Conservation (phyloP, 495 filamentous ascomycete genomes). For the Neurospora intermedia region DNA sequence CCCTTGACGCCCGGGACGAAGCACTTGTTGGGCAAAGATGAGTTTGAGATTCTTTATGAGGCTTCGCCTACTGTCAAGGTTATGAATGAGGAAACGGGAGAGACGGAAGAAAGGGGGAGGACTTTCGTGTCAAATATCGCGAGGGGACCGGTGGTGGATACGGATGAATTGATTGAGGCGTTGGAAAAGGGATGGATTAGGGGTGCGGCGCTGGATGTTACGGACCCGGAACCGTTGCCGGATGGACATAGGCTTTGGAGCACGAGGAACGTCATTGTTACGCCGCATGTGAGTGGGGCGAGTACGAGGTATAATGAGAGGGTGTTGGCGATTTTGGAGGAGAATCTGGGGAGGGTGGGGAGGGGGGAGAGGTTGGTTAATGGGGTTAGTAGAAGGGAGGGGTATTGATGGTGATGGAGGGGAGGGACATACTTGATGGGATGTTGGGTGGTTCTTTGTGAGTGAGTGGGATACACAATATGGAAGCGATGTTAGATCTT, state of each 20-base stretch:
- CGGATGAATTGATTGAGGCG: slow-evolving; percentile 54
- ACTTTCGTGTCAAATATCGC: slow-evolving; percentile 65
- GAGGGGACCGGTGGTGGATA: slow-evolving; percentile 60
- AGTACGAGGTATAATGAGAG: slow-evolving; percentile 51
- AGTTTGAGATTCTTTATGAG: slow-evolving; percentile 50
- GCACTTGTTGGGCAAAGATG: slow-evolving; percentile 49
- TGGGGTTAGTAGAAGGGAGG: slow-evolving; percentile 49
- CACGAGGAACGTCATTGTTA: slow-evolving; percentile 61
- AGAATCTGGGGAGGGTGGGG: slow-evolving; percentile 49
- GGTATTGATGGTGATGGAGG: slow-evolving; percentile 33
- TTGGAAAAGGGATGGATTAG: slow-evolving; percentile 47
- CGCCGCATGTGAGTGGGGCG: slow-evolving; percentile 65
- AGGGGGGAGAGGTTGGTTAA: slow-evolving; percentile 58
- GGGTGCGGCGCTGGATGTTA: slow-evolving; percentile 76
- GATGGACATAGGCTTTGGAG: slow-evolving; percentile 61
- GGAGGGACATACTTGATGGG: not conserved
- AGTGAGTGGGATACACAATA: not conserved
- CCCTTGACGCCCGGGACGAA: slow-evolving; percentile 63
- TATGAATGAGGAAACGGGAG: too few relatives aligned
- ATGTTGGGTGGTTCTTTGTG: not conserved
- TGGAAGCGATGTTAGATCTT: not conserved
- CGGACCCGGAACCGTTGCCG: slow-evolving; percentile 76
- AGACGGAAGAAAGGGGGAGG: slow-evolving; percentile 8
- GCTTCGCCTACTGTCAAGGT: too few relatives aligned
- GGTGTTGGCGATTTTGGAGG: slow-evolving; percentile 43